phyloP scores from a whole-genome alignment of 1,284 basidiomycete genomes.

The Cryptococcus sp. region DNA sequence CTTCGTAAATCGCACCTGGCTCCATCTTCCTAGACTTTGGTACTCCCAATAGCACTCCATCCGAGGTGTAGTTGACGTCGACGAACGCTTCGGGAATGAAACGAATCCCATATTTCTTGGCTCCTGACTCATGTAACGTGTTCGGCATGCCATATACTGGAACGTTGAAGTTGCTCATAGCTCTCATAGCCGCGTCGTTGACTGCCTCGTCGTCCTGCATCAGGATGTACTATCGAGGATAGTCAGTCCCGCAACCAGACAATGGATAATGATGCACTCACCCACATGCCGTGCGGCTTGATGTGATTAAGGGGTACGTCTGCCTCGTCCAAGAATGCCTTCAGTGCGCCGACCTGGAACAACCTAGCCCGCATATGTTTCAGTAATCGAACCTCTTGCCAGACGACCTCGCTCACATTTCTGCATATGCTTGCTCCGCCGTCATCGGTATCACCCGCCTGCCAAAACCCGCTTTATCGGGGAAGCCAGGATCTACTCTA shows the following conservation, averaged over 20 bases:
- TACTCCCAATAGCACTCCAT: conserved; percentile 39
- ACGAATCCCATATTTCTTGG: conserved; percentile 37
- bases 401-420: conserved; percentile 23
- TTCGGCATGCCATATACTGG: conserved; percentile 48
- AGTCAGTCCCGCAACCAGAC: neutral
- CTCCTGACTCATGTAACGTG: conserved; percentile 42
- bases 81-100: conserved; percentile 24
- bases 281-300: conserved; percentile 38
- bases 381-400: neutral
- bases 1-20: conserved; percentile 27
- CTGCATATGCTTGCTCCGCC: conserved; percentile 29
- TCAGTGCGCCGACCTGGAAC: conserved; percentile 46
- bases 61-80: conserved; percentile 32
- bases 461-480: conserved; percentile 32
- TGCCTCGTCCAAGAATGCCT: conserved; percentile 42
- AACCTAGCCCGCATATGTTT: conserved; percentile 9
- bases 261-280: conserved; percentile 13
- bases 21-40: conserved; percentile 31
- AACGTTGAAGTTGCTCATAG: conserved; percentile 39
- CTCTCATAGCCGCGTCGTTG: conserved; percentile 39
- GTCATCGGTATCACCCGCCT: conserved; percentile 27
- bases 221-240: conserved; percentile 32
- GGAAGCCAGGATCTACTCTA: conserved; percentile 29
- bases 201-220: conserved; percentile 38
- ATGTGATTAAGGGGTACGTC: conserved; percentile 39